Conservation (phyloP, 768 basidiomycete species). For the Crepidotus variabilis region DNA sequence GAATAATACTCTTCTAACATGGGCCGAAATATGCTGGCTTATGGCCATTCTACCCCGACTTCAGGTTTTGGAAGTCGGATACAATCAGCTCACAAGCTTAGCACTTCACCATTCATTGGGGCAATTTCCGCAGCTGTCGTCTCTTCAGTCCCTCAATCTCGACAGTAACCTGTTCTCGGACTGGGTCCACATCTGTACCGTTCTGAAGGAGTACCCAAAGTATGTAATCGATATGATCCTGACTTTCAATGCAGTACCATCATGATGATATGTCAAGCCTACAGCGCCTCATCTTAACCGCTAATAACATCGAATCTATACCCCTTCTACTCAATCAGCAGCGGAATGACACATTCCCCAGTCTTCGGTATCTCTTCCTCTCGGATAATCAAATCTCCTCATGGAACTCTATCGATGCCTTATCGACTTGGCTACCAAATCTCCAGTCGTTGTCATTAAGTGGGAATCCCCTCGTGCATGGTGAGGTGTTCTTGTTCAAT, state of each 20-base stretch:
- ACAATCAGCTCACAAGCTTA: slow-evolving; percentile 52
- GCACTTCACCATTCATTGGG: slow-evolving; percentile 15
- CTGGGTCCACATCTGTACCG: slow-evolving; percentile 49
- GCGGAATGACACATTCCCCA: slow-evolving; percentile 20
- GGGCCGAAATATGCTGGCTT: slow-evolving; percentile 60
- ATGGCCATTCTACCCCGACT: slow-evolving; percentile 52
- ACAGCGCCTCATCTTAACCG: slow-evolving; percentile 60
- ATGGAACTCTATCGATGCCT: slow-evolving; percentile 64
- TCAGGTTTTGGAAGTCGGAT: slow-evolving; percentile 61
- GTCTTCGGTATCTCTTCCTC: slow-evolving; percentile 58
- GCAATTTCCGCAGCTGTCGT: slow-evolving; percentile 13
- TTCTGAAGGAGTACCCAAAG: slow-evolving; percentile 42
- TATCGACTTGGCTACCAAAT: slow-evolving; percentile 66
- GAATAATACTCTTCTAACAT: slow-evolving; percentile 68
- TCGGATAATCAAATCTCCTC: slow-evolving; percentile 52
- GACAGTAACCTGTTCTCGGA: slow-evolving; percentile 60
- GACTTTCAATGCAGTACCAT: slow-evolving; percentile 9
- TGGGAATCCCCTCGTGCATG: slow-evolving; percentile 63
- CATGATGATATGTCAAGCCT: slow-evolving; percentile 41
- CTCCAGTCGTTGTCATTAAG: slow-evolving; percentile 57
- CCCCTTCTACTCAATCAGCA: slow-evolving; percentile 29
- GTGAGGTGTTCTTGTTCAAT: slow-evolving; percentile 25
- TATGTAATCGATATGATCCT: slow-evolving; percentile 27
- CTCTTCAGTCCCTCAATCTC: slow-evolving; percentile 58
- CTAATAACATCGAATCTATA: slow-evolving; percentile 54